These are phyloP conservation scores for Canariomyces notabilis DNA, from an alignment of 2,329 filamentous ascomycete species.

Conservation along the genomic window DNA sequence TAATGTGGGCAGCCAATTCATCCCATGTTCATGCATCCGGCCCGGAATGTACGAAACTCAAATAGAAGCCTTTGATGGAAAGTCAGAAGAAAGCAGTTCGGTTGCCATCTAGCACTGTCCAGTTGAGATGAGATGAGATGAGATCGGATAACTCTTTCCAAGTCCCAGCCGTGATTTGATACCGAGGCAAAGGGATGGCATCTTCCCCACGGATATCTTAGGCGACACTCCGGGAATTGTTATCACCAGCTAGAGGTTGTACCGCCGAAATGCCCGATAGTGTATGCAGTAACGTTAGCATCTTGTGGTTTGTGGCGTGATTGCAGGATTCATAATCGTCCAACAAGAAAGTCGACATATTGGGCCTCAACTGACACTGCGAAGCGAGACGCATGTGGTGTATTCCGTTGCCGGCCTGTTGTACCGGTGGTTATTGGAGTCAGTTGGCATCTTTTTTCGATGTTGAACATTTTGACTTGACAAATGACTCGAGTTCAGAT, in stretches of 20 bases:
- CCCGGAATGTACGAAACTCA: constrained; percentile 4
- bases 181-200: neutral
- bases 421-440: too few species aligned
- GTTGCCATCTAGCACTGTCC: too few species aligned
- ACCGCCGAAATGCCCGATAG: neutral
- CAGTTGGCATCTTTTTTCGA: too few species aligned
- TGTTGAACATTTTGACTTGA: neutral
- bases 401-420: neutral
- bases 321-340: too few species aligned
- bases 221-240: neutral
- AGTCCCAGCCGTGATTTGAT: neutral
- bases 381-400: too few species aligned
- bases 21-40: constrained; percentile 9
- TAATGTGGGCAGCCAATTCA: neutral
- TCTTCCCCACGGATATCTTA: neutral
- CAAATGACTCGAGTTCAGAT: neutral
- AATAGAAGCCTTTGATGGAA: constrained; percentile 5
- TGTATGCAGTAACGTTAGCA: too few species aligned
- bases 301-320: too few species aligned
- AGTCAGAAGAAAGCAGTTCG: neutral
- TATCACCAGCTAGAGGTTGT: neutral
- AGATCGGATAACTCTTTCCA: neutral
- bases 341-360: too few species aligned
- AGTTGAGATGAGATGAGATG: neutral
- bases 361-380: too few species aligned